These are phyloP conservation scores for Daldinia concentrica DNA, from an alignment of 495 filamentous ascomycete genomes.

Conservation along the genomic window DNA sequence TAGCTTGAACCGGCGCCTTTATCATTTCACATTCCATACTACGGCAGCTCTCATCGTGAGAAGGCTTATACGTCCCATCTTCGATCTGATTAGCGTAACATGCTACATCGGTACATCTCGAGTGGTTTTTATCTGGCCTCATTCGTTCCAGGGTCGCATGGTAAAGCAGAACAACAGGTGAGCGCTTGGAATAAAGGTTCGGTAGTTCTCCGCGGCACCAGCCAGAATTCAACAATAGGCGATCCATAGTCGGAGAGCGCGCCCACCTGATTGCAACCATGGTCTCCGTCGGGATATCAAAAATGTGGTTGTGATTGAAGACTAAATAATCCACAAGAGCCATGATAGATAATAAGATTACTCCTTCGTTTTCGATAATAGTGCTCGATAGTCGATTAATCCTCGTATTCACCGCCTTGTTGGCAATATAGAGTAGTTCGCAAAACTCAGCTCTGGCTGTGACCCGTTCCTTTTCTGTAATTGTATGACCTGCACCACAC, in stretches of 20 bases:
- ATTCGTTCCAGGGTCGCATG: not conserved
- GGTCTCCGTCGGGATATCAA: not conserved
- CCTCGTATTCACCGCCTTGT: not conserved
- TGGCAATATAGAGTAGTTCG: not conserved
- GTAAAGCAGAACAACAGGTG: not conserved
- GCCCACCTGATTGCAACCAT: not conserved
- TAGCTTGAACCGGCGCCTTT: not conserved
- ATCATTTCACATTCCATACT: not conserved
- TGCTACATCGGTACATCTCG: not conserved
- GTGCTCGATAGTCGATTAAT: not conserved
- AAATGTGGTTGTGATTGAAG: not conserved
- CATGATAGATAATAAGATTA: not conserved
- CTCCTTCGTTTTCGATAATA: not conserved
- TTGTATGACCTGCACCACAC: not conserved
- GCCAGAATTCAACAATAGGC: not conserved
- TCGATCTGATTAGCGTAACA: not conserved
- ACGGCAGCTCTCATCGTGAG: not conserved
- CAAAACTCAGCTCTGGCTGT: not conserved
- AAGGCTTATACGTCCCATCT: not conserved
- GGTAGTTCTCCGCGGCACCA: not conserved
- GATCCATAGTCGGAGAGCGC: constrained; percentile 4
- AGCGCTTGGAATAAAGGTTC: not conserved
- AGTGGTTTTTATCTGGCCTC: not conserved
- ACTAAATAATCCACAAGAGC: constrained; percentile 1
- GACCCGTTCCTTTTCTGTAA: not conserved